A percentile compares a stretch with the other conserved stretches of the same genome.
phyloP scores from a whole-genome alignment of 2,329 filamentous ascomycete species.

The Knufia fluminis region DNA sequence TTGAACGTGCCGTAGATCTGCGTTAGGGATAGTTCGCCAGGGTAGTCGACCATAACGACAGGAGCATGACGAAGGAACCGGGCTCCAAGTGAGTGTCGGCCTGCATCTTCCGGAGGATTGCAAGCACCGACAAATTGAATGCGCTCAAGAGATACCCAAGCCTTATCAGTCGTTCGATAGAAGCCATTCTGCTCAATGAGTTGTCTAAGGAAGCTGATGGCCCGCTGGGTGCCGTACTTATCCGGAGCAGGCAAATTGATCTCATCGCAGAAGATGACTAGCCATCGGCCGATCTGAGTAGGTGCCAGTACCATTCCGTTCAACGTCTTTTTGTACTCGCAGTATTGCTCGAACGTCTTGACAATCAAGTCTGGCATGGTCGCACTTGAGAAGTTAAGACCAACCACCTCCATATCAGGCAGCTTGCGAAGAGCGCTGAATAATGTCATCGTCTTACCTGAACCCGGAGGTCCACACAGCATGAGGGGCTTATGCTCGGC shows the following conservation, averaged over 20 bases:
- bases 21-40: conserved; percentile 82
- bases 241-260: conserved; percentile 98
- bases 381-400: conserved; percentile 97
- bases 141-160: conserved; percentile 92
- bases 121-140: conserved; percentile 99
- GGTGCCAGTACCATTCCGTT: conserved; percentile 94
- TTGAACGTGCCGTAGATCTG: conserved; percentile 99
- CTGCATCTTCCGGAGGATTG: conserved; percentile 94
- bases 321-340: conserved; percentile 97
- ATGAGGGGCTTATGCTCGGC: conserved; percentile 96
- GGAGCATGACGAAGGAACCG: conserved; percentile 93
- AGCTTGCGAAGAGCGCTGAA: conserved; percentile 96
- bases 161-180: conserved; percentile 95
- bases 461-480: conserved; percentile 93
- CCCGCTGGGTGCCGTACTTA: conserved; percentile 92
- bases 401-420: conserved; percentile 97
- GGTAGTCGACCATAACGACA: conserved; percentile 99
- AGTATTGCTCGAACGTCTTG: conserved; percentile 99
- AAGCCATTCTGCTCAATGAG: conserved; percentile 98
- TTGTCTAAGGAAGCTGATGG: conserved; percentile 94
- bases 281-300: conserved; percentile 92
- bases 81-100: conserved; percentile 85
- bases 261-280: conserved; percentile 98
- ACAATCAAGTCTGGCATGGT: conserved; percentile 95
- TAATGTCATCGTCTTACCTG: conserved; percentile 98